A percentile compares a stretch with the other conserved stretches of the same genome.
These are phyloP conservation scores for Eleusine indica DNA, from an alignment of 176 grass and related monocot genomes.

Conservation along the genomic window DNA sequence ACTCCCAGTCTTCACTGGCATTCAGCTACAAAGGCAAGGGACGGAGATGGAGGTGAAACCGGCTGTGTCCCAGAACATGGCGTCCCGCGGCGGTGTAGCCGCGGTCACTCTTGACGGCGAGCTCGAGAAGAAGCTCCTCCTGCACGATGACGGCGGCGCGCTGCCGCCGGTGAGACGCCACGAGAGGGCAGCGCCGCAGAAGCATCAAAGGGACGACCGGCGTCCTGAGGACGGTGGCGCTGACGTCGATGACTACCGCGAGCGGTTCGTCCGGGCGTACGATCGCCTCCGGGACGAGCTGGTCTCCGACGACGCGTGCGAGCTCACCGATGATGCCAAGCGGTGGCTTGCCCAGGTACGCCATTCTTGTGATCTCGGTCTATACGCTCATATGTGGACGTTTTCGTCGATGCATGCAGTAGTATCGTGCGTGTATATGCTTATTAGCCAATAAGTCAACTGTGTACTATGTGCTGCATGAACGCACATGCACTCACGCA, in stretches of 20 bases:
- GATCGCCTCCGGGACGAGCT: slow-evolving; percentile 47
- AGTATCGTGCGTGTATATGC: neutral
- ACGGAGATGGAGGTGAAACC: no score
- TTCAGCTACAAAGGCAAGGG: no score
- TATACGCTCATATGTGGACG: neutral
- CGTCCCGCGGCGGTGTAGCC: neutral
- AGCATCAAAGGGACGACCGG: neutral
- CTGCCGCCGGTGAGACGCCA: neutral
- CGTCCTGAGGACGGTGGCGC: neutral
- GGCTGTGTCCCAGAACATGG: neutral
- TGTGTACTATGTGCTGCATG: no score
- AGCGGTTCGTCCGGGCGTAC: slow-evolving; percentile 41
- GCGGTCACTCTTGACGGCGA: neutral
- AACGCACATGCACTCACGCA: no score
- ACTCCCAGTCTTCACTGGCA: no score
- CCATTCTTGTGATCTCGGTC: neutral
- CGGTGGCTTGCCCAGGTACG: slow-evolving; percentile 36
- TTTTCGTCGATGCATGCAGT: neutral
- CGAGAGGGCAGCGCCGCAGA: no score
- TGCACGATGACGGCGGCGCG: neutral
- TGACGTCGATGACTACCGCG: neutral
- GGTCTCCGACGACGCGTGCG: slow-evolving; percentile 32
- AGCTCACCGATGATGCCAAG: slow-evolving; percentile 39
- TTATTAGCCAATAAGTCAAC: no score
- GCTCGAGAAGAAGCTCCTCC: slow-evolving; percentile 27